A percentile compares a stretch with the other conserved stretches of the same genome.
phyloP scores from a whole-genome alignment of 2,329 filamentous ascomycete species.

The Penicillium sp. region DNA sequence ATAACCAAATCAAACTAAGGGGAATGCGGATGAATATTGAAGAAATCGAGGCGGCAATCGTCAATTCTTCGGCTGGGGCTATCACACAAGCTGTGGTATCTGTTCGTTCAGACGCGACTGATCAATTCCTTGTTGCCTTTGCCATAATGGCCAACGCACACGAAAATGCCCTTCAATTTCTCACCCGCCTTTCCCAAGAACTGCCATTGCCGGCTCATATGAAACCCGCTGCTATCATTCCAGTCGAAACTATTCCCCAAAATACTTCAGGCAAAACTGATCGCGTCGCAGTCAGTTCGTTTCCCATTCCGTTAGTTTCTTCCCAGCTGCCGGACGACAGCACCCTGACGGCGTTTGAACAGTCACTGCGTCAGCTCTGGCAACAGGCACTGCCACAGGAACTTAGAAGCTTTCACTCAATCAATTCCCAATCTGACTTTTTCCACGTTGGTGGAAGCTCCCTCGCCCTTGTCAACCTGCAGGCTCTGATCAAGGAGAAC shows the following conservation, averaged over 20 bases:
- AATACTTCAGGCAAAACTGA: slow-evolving; percentile 27
- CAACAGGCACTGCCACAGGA: slow-evolving; percentile 11
- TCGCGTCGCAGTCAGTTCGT: slow-evolving; percentile 9
- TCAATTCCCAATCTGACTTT: slow-evolving; percentile 14
- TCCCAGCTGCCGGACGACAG: neutral
- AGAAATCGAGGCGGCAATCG: slow-evolving; percentile 37
- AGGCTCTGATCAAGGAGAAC: slow-evolving; percentile 11
- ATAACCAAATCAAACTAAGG: slow-evolving; percentile 26
- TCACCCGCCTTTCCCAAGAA: slow-evolving; percentile 24
- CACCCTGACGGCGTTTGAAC: slow-evolving; percentile 5
- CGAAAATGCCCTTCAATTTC: neutral
- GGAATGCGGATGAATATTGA: slow-evolving; percentile 39
- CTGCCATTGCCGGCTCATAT: slow-evolving; percentile 33
- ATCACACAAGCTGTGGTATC: slow-evolving; percentile 15
- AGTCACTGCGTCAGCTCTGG: slow-evolving; percentile 14
- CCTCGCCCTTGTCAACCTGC: slow-evolving; percentile 11
- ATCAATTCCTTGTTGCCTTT: slow-evolving; percentile 14
- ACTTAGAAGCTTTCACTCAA: slow-evolving; percentile 6
- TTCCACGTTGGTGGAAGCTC: slow-evolving; percentile 19
- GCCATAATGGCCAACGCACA: neutral
- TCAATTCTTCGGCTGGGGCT: slow-evolving; percentile 17
- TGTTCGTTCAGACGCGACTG: neutral
- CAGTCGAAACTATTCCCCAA: slow-evolving; percentile 22
- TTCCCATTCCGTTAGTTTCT: slow-evolving; percentile 5
- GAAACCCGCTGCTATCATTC: slow-evolving; percentile 27